Evolutionary conservation across 306 rosid species (phyloP).

Genomic region (Lablab purpureus): DNA sequence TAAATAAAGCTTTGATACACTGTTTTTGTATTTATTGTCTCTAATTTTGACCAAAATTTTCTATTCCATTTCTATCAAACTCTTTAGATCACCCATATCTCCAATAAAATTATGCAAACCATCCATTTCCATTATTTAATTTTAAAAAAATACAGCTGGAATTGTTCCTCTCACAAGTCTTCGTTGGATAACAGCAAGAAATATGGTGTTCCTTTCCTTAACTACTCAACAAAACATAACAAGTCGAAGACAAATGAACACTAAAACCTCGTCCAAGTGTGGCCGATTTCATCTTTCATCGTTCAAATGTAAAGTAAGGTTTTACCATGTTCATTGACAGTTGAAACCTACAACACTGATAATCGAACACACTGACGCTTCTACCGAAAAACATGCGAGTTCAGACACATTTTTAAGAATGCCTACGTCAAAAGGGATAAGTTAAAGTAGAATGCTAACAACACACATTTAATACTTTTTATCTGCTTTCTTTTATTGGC

Average conservation of each 20-base stretch:
- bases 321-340: conserved; percentile 18
- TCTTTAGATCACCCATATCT: too few species aligned
- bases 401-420: conserved; percentile 28
- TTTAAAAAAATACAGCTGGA: not conserved
- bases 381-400: conserved; percentile 41
- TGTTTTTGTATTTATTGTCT: too few species aligned
- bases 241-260: not conserved
- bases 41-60: too few species aligned
- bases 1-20: too few species aligned
- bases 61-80: too few species aligned
- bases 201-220: conserved; percentile 1
- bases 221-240: conserved; percentile 24
- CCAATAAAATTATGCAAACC: too few species aligned
- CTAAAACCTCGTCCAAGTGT: conserved; percentile 2
- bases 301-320: conserved; percentile 14
- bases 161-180: not conserved
- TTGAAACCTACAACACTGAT: conserved; percentile 35
- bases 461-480: not conserved
- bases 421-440: conserved; percentile 40
- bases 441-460: not conserved
- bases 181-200: not conserved
- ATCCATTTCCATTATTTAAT: too few species aligned
- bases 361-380: conserved; percentile 33
- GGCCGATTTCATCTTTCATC: conserved; percentile 22
- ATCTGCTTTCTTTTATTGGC: not conserved